Percentiles rank a stretch among this genome's conserved stretches.
phyloP scores from a whole-genome alignment of 1,139 yeast species.

The Taphrina wiesneri region DNA sequence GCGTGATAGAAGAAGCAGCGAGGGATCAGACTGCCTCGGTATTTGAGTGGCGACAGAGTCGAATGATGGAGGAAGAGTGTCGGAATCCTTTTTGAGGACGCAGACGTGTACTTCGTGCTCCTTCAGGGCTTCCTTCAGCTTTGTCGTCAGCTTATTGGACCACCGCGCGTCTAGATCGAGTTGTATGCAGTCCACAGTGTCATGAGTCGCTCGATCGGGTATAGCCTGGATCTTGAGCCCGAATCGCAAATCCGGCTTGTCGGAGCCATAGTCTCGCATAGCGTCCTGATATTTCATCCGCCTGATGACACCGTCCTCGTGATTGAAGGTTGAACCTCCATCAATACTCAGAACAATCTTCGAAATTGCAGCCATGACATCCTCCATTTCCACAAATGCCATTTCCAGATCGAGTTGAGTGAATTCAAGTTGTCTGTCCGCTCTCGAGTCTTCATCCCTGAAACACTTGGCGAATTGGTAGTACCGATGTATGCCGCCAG shows the following conservation, averaged over 20 bases:
- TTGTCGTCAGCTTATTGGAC: background rate
- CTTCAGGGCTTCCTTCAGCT: slow-evolving; percentile 43
- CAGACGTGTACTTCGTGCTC: slow-evolving; percentile 46
- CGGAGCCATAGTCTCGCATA: slow-evolving; percentile 76
- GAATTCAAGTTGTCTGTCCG: slow-evolving; percentile 96
- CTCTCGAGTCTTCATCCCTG: slow-evolving; percentile 90
- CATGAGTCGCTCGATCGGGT: background rate
- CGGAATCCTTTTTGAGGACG: slow-evolving; percentile 48
- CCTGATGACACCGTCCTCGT: slow-evolving; percentile 38
- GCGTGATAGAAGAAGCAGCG: slow-evolving; percentile 66
- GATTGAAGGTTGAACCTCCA: slow-evolving; percentile 34
- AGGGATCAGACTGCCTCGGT: background rate
- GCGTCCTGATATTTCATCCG: slow-evolving; percentile 68
- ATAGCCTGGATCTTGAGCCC: slow-evolving; percentile 53
- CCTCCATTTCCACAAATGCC: slow-evolving; percentile 71
- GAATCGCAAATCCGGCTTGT: slow-evolving; percentile 85
- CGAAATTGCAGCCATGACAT: slow-evolving; percentile 69
- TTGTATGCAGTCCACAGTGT: slow-evolving; percentile 44
- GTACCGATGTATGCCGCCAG: slow-evolving; percentile 82
- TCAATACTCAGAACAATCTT: slow-evolving; percentile 49
- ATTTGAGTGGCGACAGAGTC: background rate
- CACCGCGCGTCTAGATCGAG: background rate
- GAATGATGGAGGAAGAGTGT: background rate
- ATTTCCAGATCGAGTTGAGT: slow-evolving; percentile 94
- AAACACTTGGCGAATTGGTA: slow-evolving; percentile 92